Evolutionary conservation across 768 basidiomycete genomes (phyloP).

Genomic region (Lepiota venenata): DNA sequence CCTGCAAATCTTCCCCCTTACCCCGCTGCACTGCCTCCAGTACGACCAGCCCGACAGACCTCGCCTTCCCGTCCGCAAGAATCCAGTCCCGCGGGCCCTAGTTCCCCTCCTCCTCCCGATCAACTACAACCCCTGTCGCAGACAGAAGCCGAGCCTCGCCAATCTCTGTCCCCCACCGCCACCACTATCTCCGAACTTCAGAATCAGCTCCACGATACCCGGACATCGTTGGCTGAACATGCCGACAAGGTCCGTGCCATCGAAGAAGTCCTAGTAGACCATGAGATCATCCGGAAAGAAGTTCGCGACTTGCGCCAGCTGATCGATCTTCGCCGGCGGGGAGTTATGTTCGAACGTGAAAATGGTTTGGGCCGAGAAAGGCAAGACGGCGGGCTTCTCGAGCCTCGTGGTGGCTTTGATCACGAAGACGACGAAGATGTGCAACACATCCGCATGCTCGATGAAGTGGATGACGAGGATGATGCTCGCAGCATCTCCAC

Average conservation of each 20-base stretch:
- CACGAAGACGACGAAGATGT: conserved; percentile 30
- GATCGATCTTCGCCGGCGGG: conserved; percentile 63
- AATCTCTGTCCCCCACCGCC: conserved; percentile 20
- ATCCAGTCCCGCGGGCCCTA: conserved; percentile 1
- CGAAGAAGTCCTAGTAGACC: conserved; percentile 79
- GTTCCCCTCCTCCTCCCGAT: conserved; percentile 15
- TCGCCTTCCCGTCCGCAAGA: conserved; percentile 10
- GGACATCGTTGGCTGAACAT: conserved; percentile 69
- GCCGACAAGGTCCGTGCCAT: conserved; percentile 80
- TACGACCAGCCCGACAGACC: conserved; percentile 40
- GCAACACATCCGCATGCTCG: conserved; percentile 11
- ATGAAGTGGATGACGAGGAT: conserved; percentile 44
- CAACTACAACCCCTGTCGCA: conserved; percentile 39
- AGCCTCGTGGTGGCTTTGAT: conserved; percentile 27
- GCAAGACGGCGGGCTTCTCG: conserved; percentile 12
- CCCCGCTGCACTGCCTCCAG: conserved; percentile 63
- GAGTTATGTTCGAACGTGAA: conserved; percentile 25
- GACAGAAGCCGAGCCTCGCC: conserved; percentile 19
- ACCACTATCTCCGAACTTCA: conserved; percentile 61
- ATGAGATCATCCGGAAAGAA: conserved; percentile 80
- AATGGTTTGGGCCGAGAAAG: conserved; percentile 10
- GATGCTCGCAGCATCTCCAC: conserved; percentile 74
- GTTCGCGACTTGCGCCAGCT: conserved; percentile 68
- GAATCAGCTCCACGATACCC: conserved; percentile 80
- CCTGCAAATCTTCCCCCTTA: conserved; percentile 60